Evolutionary conservation across 169 alveolate genomes (phyloP).

Genomic region (Plasmodium falciparum): DNA sequence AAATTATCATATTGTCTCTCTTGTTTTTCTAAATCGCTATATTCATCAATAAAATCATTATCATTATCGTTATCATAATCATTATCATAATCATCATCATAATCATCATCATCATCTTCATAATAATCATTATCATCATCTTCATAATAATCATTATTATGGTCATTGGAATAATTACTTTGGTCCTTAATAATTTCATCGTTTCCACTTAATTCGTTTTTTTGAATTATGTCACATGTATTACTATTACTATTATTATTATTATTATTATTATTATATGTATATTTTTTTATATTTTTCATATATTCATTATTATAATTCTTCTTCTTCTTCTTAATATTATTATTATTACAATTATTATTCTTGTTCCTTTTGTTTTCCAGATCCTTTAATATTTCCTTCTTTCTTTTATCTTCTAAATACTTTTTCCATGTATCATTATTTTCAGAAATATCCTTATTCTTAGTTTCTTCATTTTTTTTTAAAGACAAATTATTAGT

Average conservation of each 20-base stretch:
- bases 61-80: neutral
- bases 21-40: neutral
- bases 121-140: neutral
- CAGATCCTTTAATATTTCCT: conserved; percentile 66
- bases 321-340: neutral
- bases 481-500: neutral
- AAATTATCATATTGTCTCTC: neutral
- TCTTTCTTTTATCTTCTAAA: conserved; percentile 32
- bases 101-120: neutral
- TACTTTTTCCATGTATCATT: conserved; percentile 44
- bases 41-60: neutral
- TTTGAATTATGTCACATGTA: too few species aligned
- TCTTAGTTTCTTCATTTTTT: neutral
- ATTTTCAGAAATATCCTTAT: neutral
- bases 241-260: neutral
- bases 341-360: neutral
- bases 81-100: conserved; percentile 4
- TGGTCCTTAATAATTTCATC: neutral
- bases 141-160: neutral
- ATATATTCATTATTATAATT: neutral
- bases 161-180: too few species aligned
- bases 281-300: neutral
- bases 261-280: neutral
- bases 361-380: conserved; percentile 7
- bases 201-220: neutral